phyloP scores from a whole-genome alignment of 768 basidiomycete genomes.

The Mycena capillaripes region DNA sequence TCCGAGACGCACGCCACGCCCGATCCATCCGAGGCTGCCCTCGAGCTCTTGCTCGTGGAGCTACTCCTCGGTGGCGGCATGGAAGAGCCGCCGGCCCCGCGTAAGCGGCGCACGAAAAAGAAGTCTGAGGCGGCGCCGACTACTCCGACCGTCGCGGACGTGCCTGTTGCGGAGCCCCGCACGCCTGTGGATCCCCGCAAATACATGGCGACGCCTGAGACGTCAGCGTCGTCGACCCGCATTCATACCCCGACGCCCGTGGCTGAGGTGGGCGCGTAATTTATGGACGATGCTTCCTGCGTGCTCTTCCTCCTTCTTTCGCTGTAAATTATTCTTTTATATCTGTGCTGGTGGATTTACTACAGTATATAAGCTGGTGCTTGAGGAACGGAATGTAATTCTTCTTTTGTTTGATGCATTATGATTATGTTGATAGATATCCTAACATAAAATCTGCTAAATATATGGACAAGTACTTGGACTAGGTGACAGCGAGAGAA shows the following conservation, averaged over 20 bases:
- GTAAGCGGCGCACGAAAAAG: conserved; percentile 31
- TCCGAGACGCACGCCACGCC: conserved; percentile 41
- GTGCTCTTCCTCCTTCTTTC: not conserved
- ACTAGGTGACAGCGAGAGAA: conserved; percentile 80
- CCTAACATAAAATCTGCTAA: not conserved
- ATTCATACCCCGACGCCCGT: conserved; percentile 22
- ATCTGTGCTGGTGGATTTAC: conserved; percentile 16
- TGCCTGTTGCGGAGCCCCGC: conserved; percentile 14
- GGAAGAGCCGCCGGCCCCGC: conserved; percentile 9
- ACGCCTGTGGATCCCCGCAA: conserved; percentile 8
- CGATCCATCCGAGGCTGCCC: conserved; percentile 28
- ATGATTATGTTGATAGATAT: conserved; percentile 8
- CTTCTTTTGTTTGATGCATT: conserved; percentile 10
- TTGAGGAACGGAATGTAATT: conserved; percentile 27
- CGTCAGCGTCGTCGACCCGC: conserved; percentile 7
- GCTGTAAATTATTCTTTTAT: conserved; percentile 32
- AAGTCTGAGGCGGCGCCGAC: conserved; percentile 23
- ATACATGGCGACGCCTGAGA: conserved; percentile 6
- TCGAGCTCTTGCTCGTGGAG: conserved; percentile 69
- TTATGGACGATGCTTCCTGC: not conserved
- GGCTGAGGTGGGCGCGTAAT: conserved; percentile 16
- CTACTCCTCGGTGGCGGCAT: conserved; percentile 52
- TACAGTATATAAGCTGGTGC: conserved; percentile 26
- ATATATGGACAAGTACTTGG: conserved; percentile 23
- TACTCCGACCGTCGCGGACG: not conserved